Evolutionary conservation across 2,329 filamentous ascomycete species (phyloP).

Genomic region (Talaromyces sp.): DNA sequence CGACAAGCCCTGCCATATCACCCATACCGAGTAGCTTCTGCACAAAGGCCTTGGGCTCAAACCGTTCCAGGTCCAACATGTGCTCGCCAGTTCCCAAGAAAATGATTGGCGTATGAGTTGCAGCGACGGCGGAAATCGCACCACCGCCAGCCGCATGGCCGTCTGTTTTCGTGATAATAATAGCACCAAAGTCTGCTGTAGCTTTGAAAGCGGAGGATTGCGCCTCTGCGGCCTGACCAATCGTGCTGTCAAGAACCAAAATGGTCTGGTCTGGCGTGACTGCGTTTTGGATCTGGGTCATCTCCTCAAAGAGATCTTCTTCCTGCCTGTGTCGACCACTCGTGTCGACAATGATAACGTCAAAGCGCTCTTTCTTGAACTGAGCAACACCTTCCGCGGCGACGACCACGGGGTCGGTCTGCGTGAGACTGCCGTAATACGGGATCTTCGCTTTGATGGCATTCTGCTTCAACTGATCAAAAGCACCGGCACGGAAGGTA

Average conservation of each 20-base stretch:
- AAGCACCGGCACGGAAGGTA: slow-evolving; percentile 96
- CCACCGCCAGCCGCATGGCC: slow-evolving; percentile 93
- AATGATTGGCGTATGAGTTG: slow-evolving; percentile 93
- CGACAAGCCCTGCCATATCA: slow-evolving; percentile 88
- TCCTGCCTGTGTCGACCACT: slow-evolving; percentile 94
- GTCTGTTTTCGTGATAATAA: slow-evolving; percentile 98
- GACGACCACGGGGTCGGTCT: slow-evolving; percentile 91
- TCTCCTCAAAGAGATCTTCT: slow-evolving; percentile 90
- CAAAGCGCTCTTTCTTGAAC: slow-evolving; percentile 98
- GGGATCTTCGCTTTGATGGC: slow-evolving; percentile 98
- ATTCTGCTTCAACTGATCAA: slow-evolving; percentile 98
- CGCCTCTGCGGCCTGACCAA: slow-evolving; percentile 90
- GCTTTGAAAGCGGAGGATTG: slow-evolving; percentile 97
- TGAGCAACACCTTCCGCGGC: slow-evolving; percentile 95
- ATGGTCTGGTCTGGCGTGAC: slow-evolving; percentile 94
- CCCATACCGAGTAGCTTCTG: slow-evolving; percentile 95
- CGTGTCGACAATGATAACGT: slow-evolving; percentile 98
- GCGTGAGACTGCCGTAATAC: slow-evolving; percentile 93
- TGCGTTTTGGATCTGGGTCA: slow-evolving; percentile 91
- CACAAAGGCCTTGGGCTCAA: slow-evolving; percentile 88
- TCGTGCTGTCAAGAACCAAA: slow-evolving; percentile 94
- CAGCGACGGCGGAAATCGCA: slow-evolving; percentile 94
- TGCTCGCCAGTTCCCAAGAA: slow-evolving; percentile 98
- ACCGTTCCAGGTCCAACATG: slow-evolving; percentile 89
- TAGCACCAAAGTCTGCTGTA: slow-evolving; percentile 92